Evolutionary conservation across 805 yeast species (phyloP).

Genomic region (Priceomyces carsonii): DNA sequence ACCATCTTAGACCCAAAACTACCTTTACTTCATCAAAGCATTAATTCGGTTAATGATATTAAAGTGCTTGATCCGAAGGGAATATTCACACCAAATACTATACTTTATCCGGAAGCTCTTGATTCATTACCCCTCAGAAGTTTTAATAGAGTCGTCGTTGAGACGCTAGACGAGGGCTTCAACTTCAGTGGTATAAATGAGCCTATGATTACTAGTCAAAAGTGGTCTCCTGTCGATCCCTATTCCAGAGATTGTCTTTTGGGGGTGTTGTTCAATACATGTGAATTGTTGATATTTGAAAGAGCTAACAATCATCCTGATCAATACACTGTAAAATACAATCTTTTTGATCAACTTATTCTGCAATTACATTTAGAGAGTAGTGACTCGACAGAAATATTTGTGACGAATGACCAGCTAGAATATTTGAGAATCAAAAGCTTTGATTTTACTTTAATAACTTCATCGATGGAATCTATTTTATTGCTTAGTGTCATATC

Average conservation of each 20-base stretch:
- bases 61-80: slow-evolving; percentile 23
- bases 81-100: slow-evolving; percentile 23
- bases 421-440: slow-evolving; percentile 23
- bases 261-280: slow-evolving; percentile 38
- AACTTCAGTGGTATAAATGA: slow-evolving; percentile 32
- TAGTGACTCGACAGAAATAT: slow-evolving; percentile 18
- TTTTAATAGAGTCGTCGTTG: slow-evolving; percentile 23
- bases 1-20: slow-evolving; percentile 39
- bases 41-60: slow-evolving; percentile 16
- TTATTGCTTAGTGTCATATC: slow-evolving; percentile 7
- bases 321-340: slow-evolving; percentile 23
- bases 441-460: slow-evolving; percentile 24
- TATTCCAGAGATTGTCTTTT: slow-evolving; percentile 28
- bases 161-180: slow-evolving; percentile 28
- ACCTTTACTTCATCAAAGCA: slow-evolving; percentile 31
- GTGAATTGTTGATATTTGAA: slow-evolving; percentile 34
- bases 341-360: slow-evolving; percentile 27
- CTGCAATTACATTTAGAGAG: slow-evolving; percentile 20
- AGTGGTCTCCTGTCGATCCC: slow-evolving; percentile 30
- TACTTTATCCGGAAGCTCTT: slow-evolving; percentile 28
- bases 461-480: neutral
- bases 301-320: slow-evolving; percentile 23
- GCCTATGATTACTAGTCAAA: slow-evolving; percentile 32
- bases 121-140: slow-evolving; percentile 31
- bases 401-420: slow-evolving; percentile 20